Evolutionary conservation across 2,329 filamentous ascomycete genomes (phyloP).

Genomic region (Lasiodiplodia citricola): DNA sequence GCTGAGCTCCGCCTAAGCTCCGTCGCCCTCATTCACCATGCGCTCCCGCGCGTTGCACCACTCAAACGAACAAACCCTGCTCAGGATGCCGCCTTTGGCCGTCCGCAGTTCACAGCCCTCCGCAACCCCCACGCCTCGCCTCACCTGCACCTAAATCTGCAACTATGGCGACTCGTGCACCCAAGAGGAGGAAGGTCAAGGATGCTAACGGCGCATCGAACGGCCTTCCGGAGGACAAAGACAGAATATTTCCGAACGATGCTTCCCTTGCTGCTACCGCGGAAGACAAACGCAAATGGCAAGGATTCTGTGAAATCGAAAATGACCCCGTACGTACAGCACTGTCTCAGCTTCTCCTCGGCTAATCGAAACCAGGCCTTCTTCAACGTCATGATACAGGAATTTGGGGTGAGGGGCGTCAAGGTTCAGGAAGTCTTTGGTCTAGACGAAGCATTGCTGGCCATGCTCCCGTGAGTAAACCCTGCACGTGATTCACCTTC

Average conservation of each 20-base stretch:
- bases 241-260: slow-evolving; percentile 23
- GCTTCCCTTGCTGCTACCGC: slow-evolving; percentile 35
- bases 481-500: background rate
- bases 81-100: slow-evolving; percentile 11
- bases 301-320: slow-evolving; percentile 83
- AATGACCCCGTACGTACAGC: slow-evolving; percentile 74
- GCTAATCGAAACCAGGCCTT: slow-evolving; percentile 61
- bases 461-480: slow-evolving; percentile 58
- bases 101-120: background rate
- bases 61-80: background rate
- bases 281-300: slow-evolving; percentile 58
- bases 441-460: slow-evolving; percentile 70
- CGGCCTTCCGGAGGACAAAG: slow-evolving; percentile 6
- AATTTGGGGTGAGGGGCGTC: slow-evolving; percentile 76
- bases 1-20: slow-evolving; percentile 15
- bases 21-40: slow-evolving; percentile 6
- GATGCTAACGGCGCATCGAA: background rate
- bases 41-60: background rate
- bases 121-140: background rate
- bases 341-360: slow-evolving; percentile 33
- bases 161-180: slow-evolving; percentile 24
- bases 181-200: slow-evolving; percentile 25
- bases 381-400: slow-evolving; percentile 83
- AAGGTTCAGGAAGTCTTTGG: slow-evolving; percentile 78
- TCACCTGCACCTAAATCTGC: background rate